Evolutionary conservation across 2,329 filamentous ascomycete species (phyloP), one percentile per base, ranked within the genome.

Genomic region (Cytospora paraplurivora): DNA sequence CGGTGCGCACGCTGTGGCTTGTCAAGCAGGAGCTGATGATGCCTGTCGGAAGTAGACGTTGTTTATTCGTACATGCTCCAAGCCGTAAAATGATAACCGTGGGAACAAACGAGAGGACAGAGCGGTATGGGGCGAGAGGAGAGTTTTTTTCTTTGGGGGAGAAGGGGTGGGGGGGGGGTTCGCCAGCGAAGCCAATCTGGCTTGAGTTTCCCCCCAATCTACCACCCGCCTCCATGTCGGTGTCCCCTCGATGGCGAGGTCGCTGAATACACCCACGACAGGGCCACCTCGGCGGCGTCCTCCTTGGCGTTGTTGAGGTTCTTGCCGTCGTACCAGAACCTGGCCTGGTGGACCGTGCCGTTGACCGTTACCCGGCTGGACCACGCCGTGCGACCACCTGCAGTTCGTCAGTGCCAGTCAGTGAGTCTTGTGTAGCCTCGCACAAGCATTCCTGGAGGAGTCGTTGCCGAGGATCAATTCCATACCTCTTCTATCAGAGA

Each of bases 301-400:
- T 97, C 93, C 77, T 87, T 89, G 64, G 92, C 92, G 72, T 96
- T 96, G 80, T 93, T 87, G 75, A 94, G 82, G 73, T 92, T 92
- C 74, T 92, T 87, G 66, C 92, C 92, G 75, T 96, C 93, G 77
- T 96, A 97, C 92, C 92, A 97, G 77, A 87, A 96, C 67, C 92
- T 86, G 54, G 92, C 92, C n/a, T 82, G 74, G 70, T 91, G 83
- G 54, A 78, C 82, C 57, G 82, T 78, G 60, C 88, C 88, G 69
- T 85, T 81, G 63, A 96, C 84, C n/a, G 82, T 86, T 64, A 96
- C 92, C 64, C 84, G 84, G 79, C 89, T 90, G 63, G 92, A 94
- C 93, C 93, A 97, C 63, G 93, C 93, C 64, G 93, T 97, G 71
- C 93, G 90, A 69, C 92, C 92, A 69, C 92, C 93, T 95, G 70